Conservation (phyloP, 169 alveolate genomes). For the Cryptosporidium sp. region DNA sequence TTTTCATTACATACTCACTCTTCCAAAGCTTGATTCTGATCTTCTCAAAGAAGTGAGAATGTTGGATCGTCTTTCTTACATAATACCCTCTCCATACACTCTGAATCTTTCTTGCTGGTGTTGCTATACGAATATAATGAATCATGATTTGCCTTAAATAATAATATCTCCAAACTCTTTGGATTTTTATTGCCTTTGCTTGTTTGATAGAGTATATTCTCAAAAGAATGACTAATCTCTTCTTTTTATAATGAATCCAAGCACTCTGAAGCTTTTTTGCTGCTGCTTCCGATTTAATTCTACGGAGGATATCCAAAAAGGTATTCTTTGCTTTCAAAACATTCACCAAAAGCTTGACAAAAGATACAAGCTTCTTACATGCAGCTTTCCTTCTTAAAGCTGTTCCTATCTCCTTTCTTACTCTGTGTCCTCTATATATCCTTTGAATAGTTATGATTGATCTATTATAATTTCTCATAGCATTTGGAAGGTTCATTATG, state of each 20-base stretch:
- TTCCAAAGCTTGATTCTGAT: slow-evolving; percentile 54
- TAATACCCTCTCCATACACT: slow-evolving; percentile 80
- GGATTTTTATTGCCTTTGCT: slow-evolving; percentile 59
- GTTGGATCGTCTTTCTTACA: slow-evolving; percentile 44
- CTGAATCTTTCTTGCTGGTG: slow-evolving; percentile 77
- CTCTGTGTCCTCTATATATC: slow-evolving; percentile 77
- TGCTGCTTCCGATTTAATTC: slow-evolving; percentile 51
- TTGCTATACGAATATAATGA: slow-evolving; percentile 63
- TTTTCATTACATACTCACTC: slow-evolving; percentile 48
- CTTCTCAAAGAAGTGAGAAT: slow-evolving; percentile 46
- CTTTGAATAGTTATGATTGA: slow-evolving; percentile 76
- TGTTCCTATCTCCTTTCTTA: slow-evolving; percentile 50
- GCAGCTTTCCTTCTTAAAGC: slow-evolving; percentile 41
- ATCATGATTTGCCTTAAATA: slow-evolving; percentile 40
- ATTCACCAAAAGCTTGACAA: not conserved
- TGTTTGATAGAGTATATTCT: slow-evolving; percentile 26
- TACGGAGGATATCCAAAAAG: slow-evolving; percentile 9
- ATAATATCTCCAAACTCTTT: slow-evolving; percentile 61
- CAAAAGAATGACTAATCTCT: slow-evolving; percentile 7
- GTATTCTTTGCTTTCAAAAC: slow-evolving; percentile 24
- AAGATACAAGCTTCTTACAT: slow-evolving; percentile 1
- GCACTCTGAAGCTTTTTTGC: slow-evolving; percentile 29
- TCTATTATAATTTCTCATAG: not conserved
- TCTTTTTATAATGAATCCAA: slow-evolving; percentile 49
- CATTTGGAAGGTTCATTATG: slow-evolving; percentile 43